Evolutionary conservation across 805 yeast genomes (phyloP).

Genomic region (Blastobotrys mokoenaii): DNA sequence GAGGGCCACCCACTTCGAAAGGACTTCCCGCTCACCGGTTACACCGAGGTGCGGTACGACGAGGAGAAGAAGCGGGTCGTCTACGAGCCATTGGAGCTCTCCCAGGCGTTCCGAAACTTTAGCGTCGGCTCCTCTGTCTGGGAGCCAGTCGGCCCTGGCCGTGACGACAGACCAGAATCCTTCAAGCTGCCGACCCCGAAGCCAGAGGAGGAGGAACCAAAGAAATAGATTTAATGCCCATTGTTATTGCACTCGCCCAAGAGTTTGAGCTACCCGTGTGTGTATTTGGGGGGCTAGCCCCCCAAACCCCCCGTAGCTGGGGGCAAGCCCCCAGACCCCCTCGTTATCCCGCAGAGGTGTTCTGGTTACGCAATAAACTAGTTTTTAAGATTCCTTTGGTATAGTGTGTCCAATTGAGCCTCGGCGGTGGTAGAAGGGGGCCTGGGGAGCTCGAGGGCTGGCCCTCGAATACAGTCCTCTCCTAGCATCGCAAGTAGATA

Average conservation of each 20-base stretch:
- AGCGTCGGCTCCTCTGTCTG: slow-evolving; percentile 81
- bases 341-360: too few relatives aligned
- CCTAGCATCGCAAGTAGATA: too few relatives aligned
- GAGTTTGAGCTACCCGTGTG: too few relatives aligned
- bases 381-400: too few relatives aligned
- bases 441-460: too few relatives aligned
- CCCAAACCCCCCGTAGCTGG: too few relatives aligned
- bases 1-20: slow-evolving; percentile 89
- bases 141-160: slow-evolving; percentile 88
- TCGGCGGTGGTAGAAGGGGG: too few relatives aligned
- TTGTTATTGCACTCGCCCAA: too few relatives aligned
- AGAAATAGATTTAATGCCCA: slow-evolving; percentile 25
- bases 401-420: too few relatives aligned
- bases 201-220: slow-evolving; percentile 52
- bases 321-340: too few relatives aligned
- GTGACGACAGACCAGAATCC: slow-evolving; percentile 69
- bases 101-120: slow-evolving; percentile 89
- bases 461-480: too few relatives aligned
- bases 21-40: slow-evolving; percentile 89
- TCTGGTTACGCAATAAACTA: too few relatives aligned
- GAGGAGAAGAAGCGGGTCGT: slow-evolving; percentile 85
- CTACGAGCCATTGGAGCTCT: slow-evolving; percentile 82
- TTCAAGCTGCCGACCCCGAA: slow-evolving; percentile 78
- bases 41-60: slow-evolving; percentile 83
- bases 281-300: not conserved